A percentile compares a stretch with the other conserved stretches of the same genome.
These are phyloP conservation scores for Begonia masoniana DNA, from an alignment of 306 rosid species.

Conservation along the genomic window DNA sequence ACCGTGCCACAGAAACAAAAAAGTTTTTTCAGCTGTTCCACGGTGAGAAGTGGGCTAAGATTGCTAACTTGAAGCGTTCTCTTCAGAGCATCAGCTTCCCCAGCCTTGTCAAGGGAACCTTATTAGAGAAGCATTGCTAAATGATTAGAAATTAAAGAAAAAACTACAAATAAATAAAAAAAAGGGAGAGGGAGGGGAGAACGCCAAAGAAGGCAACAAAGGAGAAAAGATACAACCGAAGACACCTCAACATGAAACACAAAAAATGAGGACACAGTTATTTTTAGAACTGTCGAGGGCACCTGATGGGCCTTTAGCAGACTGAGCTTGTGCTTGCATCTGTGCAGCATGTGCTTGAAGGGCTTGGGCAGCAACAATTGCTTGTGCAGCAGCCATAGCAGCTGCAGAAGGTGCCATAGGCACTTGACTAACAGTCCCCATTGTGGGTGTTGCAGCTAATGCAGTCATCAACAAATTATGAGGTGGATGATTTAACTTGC, in stretches of 20 bases:
- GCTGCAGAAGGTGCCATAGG: conserved; percentile 99
- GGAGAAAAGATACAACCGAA: neutral
- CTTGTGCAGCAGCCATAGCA: conserved; percentile 99
- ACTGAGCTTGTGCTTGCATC: conserved; percentile 69
- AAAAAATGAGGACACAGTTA: neutral
- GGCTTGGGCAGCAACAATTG: conserved; percentile 98
- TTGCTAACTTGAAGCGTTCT: conserved; percentile 99
- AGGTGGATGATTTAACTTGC: conserved; percentile 92
- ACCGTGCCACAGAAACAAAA: conserved; percentile 95
- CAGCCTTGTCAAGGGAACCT: conserved; percentile 76
- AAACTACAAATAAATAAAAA: neutral
- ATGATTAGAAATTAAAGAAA: conserved; percentile 7
- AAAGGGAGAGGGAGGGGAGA: neutral
- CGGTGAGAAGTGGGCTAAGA: conserved; percentile 94
- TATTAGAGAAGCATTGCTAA: conserved; percentile 10
- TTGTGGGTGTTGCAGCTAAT: conserved; percentile 81
- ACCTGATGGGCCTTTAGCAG: conserved; percentile 75
- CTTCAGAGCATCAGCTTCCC: conserved; percentile 60
- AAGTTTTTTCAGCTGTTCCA: conserved; percentile 88
- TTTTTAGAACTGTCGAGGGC: conserved; percentile 4
- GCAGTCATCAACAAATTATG: conserved; percentile 96
- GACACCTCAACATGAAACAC: neutral
- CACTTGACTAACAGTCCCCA: conserved; percentile 90
- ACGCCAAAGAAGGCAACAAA: neutral
- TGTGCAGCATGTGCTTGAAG: conserved; percentile 99